phyloP scores from a whole-genome alignment of 75 land plant species.

The Selaginella moellendorffii region DNA sequence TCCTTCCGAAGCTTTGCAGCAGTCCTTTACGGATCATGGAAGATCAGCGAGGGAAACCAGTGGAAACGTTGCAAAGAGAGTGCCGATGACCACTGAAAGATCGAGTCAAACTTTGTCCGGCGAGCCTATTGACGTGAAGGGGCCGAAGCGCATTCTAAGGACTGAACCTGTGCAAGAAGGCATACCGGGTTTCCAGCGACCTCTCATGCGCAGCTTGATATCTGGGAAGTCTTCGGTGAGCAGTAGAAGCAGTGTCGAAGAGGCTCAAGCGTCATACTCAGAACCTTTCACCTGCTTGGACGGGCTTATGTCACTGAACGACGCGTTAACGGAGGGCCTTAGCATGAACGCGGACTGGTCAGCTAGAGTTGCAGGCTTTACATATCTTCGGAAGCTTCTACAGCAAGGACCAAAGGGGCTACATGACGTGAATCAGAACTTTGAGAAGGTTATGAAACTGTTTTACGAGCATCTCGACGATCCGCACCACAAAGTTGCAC shows the following conservation, averaged over 20 bases:
- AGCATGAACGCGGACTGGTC: slow-evolving; percentile 88
- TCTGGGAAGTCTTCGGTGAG: slow-evolving; percentile 44
- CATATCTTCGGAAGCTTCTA: slow-evolving; percentile 52
- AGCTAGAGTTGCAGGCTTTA: slow-evolving; percentile 91
- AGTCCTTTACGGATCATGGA: not conserved
- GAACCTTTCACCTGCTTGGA: slow-evolving; percentile 51
- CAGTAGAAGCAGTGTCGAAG: slow-evolving; percentile 63
- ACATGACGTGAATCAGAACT: slow-evolving; percentile 76
- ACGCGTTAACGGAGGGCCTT: slow-evolving; percentile 88
- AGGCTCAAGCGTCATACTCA: slow-evolving; percentile 40
- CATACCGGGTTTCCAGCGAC: slow-evolving; percentile 86
- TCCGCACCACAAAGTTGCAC: slow-evolving; percentile 99
- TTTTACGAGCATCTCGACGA: slow-evolving; percentile 96
- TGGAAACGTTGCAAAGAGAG: not conserved
- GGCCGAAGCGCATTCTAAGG: not conserved
- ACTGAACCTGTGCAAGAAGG: not conserved
- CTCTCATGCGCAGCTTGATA: slow-evolving; percentile 52
- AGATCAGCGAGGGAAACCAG: too few relatives aligned
- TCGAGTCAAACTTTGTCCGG: not conserved
- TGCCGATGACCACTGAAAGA: not conserved
- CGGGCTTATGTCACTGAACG: slow-evolving; percentile 75
- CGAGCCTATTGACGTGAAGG: not conserved
- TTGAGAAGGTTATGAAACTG: slow-evolving; percentile 97
- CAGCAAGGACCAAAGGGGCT: slow-evolving; percentile 86
- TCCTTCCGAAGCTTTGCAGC: not conserved